Conservation (phyloP, 2,329 filamentous ascomycete species). For the Lasiodiplodia gonubiensis region DNA sequence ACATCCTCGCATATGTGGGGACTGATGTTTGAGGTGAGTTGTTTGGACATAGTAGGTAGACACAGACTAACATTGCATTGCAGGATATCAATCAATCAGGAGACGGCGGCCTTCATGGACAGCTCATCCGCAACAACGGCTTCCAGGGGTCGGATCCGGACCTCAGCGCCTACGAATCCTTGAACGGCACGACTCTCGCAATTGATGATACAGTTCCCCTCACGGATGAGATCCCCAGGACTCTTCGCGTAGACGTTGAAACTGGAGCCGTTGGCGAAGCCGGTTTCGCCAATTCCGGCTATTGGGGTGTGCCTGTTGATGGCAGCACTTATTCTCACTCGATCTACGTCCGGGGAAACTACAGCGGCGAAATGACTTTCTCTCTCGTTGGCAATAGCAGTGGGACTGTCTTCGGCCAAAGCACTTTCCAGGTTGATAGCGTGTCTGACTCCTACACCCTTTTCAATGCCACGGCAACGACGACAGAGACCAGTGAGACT, state of each 20-base stretch:
- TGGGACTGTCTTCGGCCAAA: constrained; percentile 25
- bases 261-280: constrained; percentile 15
- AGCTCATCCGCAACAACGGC: constrained; percentile 29
- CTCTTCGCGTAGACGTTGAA: constrained; percentile 19
- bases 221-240: constrained; percentile 22
- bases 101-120: constrained; percentile 30
- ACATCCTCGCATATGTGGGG: constrained; percentile 50
- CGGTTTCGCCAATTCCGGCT: constrained; percentile 29
- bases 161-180: constrained; percentile 39
- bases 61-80: background rate
- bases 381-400: constrained; percentile 20
- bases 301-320: constrained; percentile 29
- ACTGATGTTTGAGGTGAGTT: constrained; percentile 49
- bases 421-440: constrained; percentile 1
- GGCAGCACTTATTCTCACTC: constrained; percentile 23
- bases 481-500: too few relatives aligned
- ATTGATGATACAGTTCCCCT: constrained; percentile 18
- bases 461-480: too few relatives aligned
- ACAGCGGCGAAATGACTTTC: background rate
- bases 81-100: constrained; percentile 30
- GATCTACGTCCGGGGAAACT: constrained; percentile 35
- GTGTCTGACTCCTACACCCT: too few relatives aligned
- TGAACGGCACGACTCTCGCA: constrained; percentile 37
- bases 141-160: constrained; percentile 30
- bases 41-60: background rate